Base-by-base conservation (phyloP, 768 basidiomycete species). In the Mrakia gelida region DNA sequence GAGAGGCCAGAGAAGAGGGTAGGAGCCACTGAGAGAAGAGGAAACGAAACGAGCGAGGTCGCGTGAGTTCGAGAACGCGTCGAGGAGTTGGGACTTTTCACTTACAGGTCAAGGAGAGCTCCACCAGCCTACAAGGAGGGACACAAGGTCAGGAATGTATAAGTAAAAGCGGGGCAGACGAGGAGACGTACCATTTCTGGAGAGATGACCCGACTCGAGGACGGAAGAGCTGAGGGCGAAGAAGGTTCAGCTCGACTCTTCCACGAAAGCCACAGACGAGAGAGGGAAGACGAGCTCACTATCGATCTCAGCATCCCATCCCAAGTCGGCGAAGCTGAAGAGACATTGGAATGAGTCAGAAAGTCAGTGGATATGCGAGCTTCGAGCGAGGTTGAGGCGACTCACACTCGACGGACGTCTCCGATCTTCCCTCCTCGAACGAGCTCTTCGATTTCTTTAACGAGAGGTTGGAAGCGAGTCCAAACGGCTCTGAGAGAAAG, bases 21-120 rank as follows among this genome's bases (percentile, higher is more conserved):
- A 81, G 15, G 80, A 28, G 15, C 81, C 81, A 91, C 59, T 59
- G 59, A 28, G 13, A 10, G 59, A 59, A 23, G 28, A 28, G 7
- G 8, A 28, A 1, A n/a, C 11, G 26, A n/a, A 26, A 23, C 11
- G 54, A 23, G 16, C 7, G 13, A 59, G 59, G 7, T 45, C 45
- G 45, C 11, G 45, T 45, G 59, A 59, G 59, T 16, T 9, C 10
- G 54, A 56, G 54, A 18, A 56, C 49, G 49, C 49, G 49, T 52
- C 49, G 49, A 10, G 59, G 28, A 28, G n/a, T 9, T 8, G 38
- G 38, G 38, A 8, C 3, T 8, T 38, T 38, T 38, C 4, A 59
- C 59, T 26, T 10, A 59, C 59, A 95, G 87, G 83, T 95, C 94
- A 30, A 96, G 88, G 41, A 96, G 82, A 18, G 90, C 92, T 0